These are phyloP conservation scores for Ottelia alismoides DNA, from an alignment of 106 monocot genomes.

Conservation along the genomic window DNA sequence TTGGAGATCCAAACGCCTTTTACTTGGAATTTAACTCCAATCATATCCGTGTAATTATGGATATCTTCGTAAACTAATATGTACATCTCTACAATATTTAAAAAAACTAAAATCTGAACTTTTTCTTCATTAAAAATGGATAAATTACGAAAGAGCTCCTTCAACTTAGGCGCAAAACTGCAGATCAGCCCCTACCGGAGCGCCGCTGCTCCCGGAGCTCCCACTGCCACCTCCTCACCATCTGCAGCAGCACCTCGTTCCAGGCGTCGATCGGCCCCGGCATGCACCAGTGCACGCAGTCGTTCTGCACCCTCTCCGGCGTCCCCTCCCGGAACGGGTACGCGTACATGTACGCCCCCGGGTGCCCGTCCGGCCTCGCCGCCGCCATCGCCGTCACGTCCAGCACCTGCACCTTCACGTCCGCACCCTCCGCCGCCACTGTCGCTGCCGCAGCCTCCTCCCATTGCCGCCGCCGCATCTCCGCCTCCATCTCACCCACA, in stretches of 20 bases:
- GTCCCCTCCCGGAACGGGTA: constrained; percentile 26
- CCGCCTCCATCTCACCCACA: constrained; percentile 50
- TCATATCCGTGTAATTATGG: too few species aligned
- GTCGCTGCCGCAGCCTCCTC: constrained; percentile 31
- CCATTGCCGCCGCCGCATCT: constrained; percentile 45
- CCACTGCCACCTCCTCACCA: constrained; percentile 33
- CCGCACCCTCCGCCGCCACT: not conserved
- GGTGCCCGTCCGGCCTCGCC: constrained; percentile 74
- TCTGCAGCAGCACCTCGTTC: constrained; percentile 43
- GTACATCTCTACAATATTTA: too few species aligned
- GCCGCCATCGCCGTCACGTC: constrained; percentile 72
- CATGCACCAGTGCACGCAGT: constrained; percentile 85
- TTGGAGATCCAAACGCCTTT: too few species aligned
- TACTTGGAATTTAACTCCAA: too few species aligned
- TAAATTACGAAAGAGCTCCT: too few species aligned
- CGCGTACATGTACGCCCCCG: constrained; percentile 61
- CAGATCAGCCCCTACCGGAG: too few species aligned
- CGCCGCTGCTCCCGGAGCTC: too few species aligned
- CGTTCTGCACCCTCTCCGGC: constrained; percentile 50
- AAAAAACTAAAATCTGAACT: too few species aligned
- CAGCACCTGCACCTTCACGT: constrained; percentile 32
- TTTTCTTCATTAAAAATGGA: too few species aligned
- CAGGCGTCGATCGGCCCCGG: constrained; percentile 68
- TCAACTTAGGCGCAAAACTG: too few species aligned
- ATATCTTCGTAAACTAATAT: too few species aligned